Evolutionary conservation across 1,284 basidiomycete species (phyloP).

Genomic region (Cryptococcus maquisensis): DNA sequence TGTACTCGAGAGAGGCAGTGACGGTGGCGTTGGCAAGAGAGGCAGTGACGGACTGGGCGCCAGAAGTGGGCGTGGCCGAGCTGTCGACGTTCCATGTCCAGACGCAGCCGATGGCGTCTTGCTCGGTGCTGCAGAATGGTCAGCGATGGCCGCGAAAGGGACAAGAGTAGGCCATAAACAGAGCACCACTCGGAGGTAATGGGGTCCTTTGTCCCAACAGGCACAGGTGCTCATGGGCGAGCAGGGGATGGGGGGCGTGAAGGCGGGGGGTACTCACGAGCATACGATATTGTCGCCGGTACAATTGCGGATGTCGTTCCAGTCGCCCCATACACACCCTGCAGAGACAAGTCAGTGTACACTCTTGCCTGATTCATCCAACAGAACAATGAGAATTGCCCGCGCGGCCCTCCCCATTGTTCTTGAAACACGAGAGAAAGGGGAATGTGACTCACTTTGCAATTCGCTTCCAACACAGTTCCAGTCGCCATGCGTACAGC

Average conservation of each 20-base stretch:
- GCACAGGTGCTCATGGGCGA: neutral
- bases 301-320: slow-evolving; percentile 20
- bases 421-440: too few relatives aligned
- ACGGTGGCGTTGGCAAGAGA: slow-evolving; percentile 5
- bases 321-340: neutral
- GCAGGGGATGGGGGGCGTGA: neutral
- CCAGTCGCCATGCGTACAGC: slow-evolving; percentile 27
- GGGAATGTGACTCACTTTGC: slow-evolving; percentile 22
- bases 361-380: neutral
- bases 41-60: slow-evolving; percentile 1
- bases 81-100: slow-evolving; percentile 32
- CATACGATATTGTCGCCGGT: slow-evolving; percentile 35
- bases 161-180: neutral
- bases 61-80: neutral
- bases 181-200: neutral
- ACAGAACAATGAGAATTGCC: too few relatives aligned
- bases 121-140: slow-evolving; percentile 17
- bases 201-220: too few relatives aligned
- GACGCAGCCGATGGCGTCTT: slow-evolving; percentile 29
- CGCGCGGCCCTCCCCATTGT: too few relatives aligned
- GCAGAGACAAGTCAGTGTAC: neutral
- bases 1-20: neutral
- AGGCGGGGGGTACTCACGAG: slow-evolving; percentile 23
- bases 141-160: neutral
- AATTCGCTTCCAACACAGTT: slow-evolving; percentile 26